Evolutionary conservation across 1,284 basidiomycete species (phyloP).

Genomic region (Cryptococcus sp.): DNA sequence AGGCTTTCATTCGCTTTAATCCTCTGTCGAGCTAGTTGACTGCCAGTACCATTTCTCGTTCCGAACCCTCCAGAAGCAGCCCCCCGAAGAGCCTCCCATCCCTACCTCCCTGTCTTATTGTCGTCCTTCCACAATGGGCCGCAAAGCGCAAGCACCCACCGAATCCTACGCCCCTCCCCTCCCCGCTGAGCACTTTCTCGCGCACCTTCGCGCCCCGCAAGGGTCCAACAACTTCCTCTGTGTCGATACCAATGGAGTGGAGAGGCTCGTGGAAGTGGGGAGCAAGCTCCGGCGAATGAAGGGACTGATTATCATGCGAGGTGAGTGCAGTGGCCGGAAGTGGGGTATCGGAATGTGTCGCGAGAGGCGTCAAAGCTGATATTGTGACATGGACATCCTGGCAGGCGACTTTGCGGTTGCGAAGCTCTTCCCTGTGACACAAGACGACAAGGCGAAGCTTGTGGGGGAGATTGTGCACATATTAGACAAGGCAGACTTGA

Average conservation of each 20-base stretch:
- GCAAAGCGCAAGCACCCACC: slow-evolving; percentile 1
- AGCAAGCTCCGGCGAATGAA: slow-evolving; percentile 26
- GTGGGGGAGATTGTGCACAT: slow-evolving; percentile 40
- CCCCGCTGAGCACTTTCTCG: slow-evolving; percentile 27
- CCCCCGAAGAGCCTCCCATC: no score
- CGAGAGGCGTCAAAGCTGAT: not conserved
- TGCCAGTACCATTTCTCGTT: no score
- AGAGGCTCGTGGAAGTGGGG: slow-evolving; percentile 39
- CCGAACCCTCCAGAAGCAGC: no score
- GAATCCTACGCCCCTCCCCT: slow-evolving; percentile 23
- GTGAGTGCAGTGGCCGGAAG: slow-evolving; percentile 16
- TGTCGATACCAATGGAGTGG: slow-evolving; percentile 23
- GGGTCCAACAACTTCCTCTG: slow-evolving; percentile 40
- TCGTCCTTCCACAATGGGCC: not conserved
- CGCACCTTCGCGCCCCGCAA: slow-evolving; percentile 34
- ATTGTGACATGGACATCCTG: not conserved
- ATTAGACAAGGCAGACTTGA: slow-evolving; percentile 32
- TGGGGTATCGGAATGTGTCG: not conserved
- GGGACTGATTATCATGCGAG: slow-evolving; percentile 30
- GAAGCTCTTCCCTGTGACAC: slow-evolving; percentile 22
- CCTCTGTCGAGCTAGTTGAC: no score
- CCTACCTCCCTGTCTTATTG: no score
- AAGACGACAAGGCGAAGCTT: slow-evolving; percentile 20
- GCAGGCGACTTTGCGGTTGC: slow-evolving; percentile 41
- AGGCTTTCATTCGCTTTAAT: no score